Conservation (phyloP, 2,329 filamentous ascomycete genomes). For the Fusarium devonianum region DNA sequence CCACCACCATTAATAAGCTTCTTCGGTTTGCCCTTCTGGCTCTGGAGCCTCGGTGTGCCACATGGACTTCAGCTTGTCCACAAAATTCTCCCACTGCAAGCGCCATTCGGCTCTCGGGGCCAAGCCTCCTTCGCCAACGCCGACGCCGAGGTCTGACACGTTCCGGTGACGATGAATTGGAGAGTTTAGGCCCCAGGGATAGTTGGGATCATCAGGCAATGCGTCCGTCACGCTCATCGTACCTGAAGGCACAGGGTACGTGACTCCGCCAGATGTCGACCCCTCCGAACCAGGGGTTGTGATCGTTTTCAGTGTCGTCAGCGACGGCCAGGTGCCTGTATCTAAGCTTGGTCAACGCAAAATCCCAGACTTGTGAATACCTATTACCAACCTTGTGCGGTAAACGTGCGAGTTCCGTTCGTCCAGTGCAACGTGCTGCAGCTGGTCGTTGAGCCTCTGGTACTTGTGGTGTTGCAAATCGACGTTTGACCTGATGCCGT, state of each 20-base stretch:
- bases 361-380: not conserved
- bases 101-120: constrained; percentile 13
- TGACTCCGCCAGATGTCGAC: constrained; percentile 8
- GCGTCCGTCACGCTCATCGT: constrained; percentile 18
- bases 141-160: constrained; percentile 38
- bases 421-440: constrained; percentile 27
- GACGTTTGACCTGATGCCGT: constrained; percentile 16
- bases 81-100: constrained; percentile 25
- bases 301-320: constrained; percentile 37
- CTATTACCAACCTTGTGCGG: constrained; percentile 22
- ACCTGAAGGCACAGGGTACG: constrained; percentile 32
- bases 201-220: constrained; percentile 45
- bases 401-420: constrained; percentile 23
- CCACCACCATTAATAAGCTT: constrained; percentile 4
- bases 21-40: constrained; percentile 2
- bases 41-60: constrained; percentile 23
- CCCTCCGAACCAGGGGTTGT: constrained; percentile 12
- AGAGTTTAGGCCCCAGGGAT: constrained; percentile 48
- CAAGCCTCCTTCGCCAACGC: constrained; percentile 20
- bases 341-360: constrained; percentile 15
- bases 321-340: constrained; percentile 8
- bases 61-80: constrained; percentile 22
- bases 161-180: constrained; percentile 48
- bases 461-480: constrained; percentile 38
- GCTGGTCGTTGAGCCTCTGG: constrained; percentile 11